These are phyloP conservation scores for Lichtheimia ornata DNA, from an alignment of 371 early-diverging fungal species.

Conservation along the genomic window DNA sequence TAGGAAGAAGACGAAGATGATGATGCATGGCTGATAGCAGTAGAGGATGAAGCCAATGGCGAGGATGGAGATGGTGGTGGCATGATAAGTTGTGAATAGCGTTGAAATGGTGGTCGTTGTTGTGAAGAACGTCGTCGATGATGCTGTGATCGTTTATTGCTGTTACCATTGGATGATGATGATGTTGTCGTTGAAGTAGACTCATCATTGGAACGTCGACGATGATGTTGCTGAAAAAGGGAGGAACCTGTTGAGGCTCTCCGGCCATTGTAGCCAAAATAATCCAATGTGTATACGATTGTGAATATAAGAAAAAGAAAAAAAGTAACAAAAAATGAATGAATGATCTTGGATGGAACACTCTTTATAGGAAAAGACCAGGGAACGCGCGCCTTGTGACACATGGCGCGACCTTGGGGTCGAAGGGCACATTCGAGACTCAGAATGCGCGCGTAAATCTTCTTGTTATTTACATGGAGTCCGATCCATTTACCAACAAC, in stretches of 20 bases:
- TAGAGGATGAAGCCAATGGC: slow-evolving; percentile 5
- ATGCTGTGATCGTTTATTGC: not conserved
- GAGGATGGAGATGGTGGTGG: slow-evolving; percentile 10
- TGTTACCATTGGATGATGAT: not conserved
- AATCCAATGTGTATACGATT: slow-evolving; percentile 16
- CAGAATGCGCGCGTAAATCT: too few relatives aligned
- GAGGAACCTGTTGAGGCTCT: slow-evolving; percentile 23
- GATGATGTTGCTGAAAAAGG: slow-evolving; percentile 10
- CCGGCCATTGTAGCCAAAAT: slow-evolving; percentile 19
- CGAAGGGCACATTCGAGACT: too few relatives aligned
- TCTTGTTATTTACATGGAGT: too few relatives aligned
- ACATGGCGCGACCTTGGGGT: too few relatives aligned
- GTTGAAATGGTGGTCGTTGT: slow-evolving; percentile 1
- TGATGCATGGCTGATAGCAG: not conserved
- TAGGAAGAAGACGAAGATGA: too few relatives aligned
- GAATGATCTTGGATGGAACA: not conserved
- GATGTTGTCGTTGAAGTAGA: not conserved
- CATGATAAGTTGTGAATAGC: slow-evolving; percentile 6
- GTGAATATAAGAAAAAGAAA: slow-evolving; percentile 1
- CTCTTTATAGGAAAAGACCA: too few relatives aligned
- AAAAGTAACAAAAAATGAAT: slow-evolving; percentile 2
- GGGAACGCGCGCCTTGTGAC: too few relatives aligned
- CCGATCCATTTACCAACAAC: too few relatives aligned
- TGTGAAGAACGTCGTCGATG: slow-evolving; percentile 8
- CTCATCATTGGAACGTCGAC: slow-evolving; percentile 6